A percentile compares a stretch with the other conserved stretches of the same genome.
These are phyloP conservation scores for Lyophyllum atratum DNA, from an alignment of 768 basidiomycete species.

Conservation along the genomic window DNA sequence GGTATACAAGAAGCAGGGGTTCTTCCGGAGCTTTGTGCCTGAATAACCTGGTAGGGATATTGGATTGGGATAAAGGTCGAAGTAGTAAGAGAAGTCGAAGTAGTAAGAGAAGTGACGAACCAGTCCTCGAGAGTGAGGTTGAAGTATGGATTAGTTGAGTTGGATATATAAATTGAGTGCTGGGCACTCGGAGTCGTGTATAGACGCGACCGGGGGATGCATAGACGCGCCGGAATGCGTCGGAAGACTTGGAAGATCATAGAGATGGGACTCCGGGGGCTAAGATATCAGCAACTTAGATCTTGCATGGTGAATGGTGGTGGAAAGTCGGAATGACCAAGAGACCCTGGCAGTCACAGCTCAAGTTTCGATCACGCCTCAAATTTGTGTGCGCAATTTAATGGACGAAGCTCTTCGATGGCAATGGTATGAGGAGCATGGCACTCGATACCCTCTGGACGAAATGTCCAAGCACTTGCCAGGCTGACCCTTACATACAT, in stretches of 20 bases:
- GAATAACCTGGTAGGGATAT: constrained; percentile 45
- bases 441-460: no score
- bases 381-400: neutral
- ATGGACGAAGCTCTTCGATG: no score
- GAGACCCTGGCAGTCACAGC: neutral
- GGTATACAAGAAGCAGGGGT: constrained; percentile 85
- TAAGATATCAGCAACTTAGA: neutral
- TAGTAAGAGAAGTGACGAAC: constrained; percentile 35
- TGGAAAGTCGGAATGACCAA: neutral
- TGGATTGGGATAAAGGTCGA: neutral
- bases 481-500: neutral
- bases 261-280: neutral
- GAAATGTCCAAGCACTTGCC: no score
- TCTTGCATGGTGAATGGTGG: neutral
- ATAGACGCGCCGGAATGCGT: constrained; percentile 12
- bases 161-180: constrained; percentile 70
- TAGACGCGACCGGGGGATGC: constrained; percentile 3
- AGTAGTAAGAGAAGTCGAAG: neutral
- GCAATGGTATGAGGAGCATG: neutral
- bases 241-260: constrained; percentile 17
- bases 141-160: constrained; percentile 81
- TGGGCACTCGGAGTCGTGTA: constrained; percentile 29
- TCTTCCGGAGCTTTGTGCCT: constrained; percentile 65
- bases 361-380: neutral
- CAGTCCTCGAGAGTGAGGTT: constrained; percentile 92